Base-by-base conservation (phyloP, 371 early-diverging fungal genomes). In the Lichtheimia corymbifera region DNA sequence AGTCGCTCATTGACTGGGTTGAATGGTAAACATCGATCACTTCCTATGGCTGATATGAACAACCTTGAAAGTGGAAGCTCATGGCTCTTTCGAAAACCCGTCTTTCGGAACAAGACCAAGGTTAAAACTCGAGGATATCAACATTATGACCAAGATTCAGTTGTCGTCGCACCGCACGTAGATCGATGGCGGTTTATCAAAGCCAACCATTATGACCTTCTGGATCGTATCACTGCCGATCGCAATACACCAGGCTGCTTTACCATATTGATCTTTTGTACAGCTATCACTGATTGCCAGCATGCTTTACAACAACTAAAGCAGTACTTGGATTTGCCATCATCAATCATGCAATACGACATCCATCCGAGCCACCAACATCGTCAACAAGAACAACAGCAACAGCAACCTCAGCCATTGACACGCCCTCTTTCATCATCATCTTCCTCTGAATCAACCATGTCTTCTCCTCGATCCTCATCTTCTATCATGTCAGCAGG, bases 111-210 rank as follows among this genome's bases (percentile, higher is more conserved):
- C 47, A 47, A 47, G 20, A 52, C 57, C 15, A 56, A 56, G 27
- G 28, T 56, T 18, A 55, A 63, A 28, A 41, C 57, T 4, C 56
- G 57, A 52, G 63, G 63, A 7, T 63, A 63, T 20, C 63, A 63
- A 50, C 63, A 63, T 18, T 63, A 63, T n/a, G 63, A 63, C 18
- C 42, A 18, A 17, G 44, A 63, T 13, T 63, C 63, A 7, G 27
- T 63, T 13, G 63, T 63, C 1, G 47, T 41, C 11, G 57, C 63
- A 43, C 14, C 40, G 3, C 63, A 63, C 22, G 18, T 50, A 14
- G 77, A 73, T 0, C 58, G 68, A 25, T 78, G 79, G 79, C 67
- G 65, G 24, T 52, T 62, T 2, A 74, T 78, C 30, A 67, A 63
- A 28, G 59, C 70, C 1, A 78, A 70, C 40, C 64, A 71, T 28